Evolutionary conservation across 441 rosid species (phyloP).

Genomic region (Breynia disticha): DNA sequence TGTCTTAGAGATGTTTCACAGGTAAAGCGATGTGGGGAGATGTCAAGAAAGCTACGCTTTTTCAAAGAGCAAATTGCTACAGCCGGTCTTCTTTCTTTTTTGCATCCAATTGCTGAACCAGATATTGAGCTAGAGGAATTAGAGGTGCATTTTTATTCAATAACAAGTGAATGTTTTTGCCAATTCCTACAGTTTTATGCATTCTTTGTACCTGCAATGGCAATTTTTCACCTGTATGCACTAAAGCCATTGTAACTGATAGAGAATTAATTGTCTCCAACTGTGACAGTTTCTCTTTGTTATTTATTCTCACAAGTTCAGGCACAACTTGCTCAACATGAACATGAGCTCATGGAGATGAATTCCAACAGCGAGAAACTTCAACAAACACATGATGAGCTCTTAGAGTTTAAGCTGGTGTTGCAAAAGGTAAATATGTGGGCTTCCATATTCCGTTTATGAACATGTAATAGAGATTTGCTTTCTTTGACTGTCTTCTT

Average conservation of each 20-base stretch:
- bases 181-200: background rate
- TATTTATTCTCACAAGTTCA: constrained; percentile 27
- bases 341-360: constrained; percentile 87
- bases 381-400: constrained; percentile 81
- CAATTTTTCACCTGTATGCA: background rate
- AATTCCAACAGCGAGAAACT: constrained; percentile 93
- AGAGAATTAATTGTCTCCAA: background rate
- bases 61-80: constrained; percentile 86
- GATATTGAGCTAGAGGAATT: constrained; percentile 83
- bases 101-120: constrained; percentile 53
- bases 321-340: constrained; percentile 90
- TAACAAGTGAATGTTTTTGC: constrained; percentile 4
- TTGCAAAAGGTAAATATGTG: constrained; percentile 64
- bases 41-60: constrained; percentile 91
- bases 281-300: constrained; percentile 13
- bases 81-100: constrained; percentile 65
- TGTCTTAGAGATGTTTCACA: constrained; percentile 28
- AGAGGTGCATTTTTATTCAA: constrained; percentile 49
- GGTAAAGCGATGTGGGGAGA: constrained; percentile 98
- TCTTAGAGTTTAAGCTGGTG: constrained; percentile 90
- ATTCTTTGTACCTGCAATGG: too few species aligned
- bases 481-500: background rate
- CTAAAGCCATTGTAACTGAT: constrained; percentile 1
- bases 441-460: constrained; percentile 8
- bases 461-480: background rate